These are phyloP conservation scores for Lentinula lateritia DNA, from an alignment of 768 basidiomycete species.

Conservation along the genomic window DNA sequence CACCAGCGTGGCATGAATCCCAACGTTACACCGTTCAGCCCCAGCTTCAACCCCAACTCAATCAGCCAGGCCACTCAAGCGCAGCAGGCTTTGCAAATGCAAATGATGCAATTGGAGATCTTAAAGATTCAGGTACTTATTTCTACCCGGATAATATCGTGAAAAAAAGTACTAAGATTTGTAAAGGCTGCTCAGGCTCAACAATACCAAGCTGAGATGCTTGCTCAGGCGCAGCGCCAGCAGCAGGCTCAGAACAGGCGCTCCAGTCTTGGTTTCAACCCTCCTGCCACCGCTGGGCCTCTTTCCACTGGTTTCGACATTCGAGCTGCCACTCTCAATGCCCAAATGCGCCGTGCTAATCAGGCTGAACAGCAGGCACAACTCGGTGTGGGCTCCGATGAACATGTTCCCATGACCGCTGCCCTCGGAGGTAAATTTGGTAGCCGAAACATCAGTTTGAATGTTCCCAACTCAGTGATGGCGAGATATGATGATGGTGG, in stretches of 20 bases:
- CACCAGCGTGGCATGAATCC: constrained; percentile 53
- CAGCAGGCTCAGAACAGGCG: constrained; percentile 42
- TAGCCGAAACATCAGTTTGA: constrained; percentile 43
- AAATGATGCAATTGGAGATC: constrained; percentile 82
- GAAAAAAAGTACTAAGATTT: constrained; percentile 7
- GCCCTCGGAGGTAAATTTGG: constrained; percentile 74
- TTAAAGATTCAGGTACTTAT: constrained; percentile 68
- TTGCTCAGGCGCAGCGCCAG: constrained; percentile 53
- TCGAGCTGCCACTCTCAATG: constrained; percentile 46
- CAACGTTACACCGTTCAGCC: constrained; percentile 51
- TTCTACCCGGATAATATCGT: background rate
- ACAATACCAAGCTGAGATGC: constrained; percentile 68
- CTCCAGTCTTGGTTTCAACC: constrained; percentile 39
- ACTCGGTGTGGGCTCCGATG: constrained; percentile 46
- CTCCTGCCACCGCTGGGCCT: constrained; percentile 75
- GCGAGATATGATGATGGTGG: constrained; percentile 33
- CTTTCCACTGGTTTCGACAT: constrained; percentile 59
- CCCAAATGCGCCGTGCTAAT: constrained; percentile 60
- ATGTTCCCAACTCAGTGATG: constrained; percentile 20
- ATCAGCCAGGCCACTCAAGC: constrained; percentile 40
- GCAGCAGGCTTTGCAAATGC: constrained; percentile 73
- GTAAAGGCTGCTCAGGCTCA: constrained; percentile 63
- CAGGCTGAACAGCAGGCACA: constrained; percentile 66
- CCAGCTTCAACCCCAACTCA: constrained; percentile 37
- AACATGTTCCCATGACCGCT: constrained; percentile 77